phyloP scores from a whole-genome alignment of 169 alveolate genomes.

The Eimeria necatrix region DNA sequence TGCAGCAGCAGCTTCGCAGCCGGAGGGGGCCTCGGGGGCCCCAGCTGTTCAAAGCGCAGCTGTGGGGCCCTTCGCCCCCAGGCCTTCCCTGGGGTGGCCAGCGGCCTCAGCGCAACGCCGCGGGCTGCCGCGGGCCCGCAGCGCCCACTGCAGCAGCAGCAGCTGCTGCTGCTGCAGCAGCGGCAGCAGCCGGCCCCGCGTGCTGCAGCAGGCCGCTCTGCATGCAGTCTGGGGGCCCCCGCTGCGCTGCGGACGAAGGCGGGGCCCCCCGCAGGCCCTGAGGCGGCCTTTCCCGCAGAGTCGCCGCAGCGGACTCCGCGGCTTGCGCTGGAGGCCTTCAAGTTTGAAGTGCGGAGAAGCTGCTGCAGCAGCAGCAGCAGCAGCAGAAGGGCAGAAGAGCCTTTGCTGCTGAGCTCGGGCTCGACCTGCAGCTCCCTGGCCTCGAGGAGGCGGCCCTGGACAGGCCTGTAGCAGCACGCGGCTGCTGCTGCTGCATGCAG shows the following conservation, averaged over 20 bases:
- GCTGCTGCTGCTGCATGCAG: too few species aligned
- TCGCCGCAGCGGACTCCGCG: not conserved
- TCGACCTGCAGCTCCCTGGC: slow-evolving; percentile 43
- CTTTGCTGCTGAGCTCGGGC: not conserved
- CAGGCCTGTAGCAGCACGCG: too few species aligned
- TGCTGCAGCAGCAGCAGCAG: too few species aligned
- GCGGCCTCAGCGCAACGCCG: too few species aligned
- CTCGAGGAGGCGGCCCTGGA: slow-evolving; percentile 33
- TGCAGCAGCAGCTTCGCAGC: too few species aligned
- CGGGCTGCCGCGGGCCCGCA: too few species aligned
- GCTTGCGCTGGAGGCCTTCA: not conserved
- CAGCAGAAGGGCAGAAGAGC: not conserved
- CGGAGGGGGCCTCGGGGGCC: too few species aligned
- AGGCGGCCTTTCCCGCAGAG: not conserved
- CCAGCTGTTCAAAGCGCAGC: too few species aligned
- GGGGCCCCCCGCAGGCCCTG: not conserved
- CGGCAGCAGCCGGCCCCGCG: not conserved
- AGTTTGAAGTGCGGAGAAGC: not conserved
- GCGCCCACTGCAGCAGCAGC: too few species aligned
- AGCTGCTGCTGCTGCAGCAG: not conserved
- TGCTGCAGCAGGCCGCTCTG: not conserved
- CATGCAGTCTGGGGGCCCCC: not conserved
- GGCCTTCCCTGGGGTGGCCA: too few species aligned
- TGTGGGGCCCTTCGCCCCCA: too few species aligned
- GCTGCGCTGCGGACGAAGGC: not conserved